Evolutionary conservation across 352 stramenopile genomes (phyloP).

Genomic region (Phytophthora hibernalis): DNA sequence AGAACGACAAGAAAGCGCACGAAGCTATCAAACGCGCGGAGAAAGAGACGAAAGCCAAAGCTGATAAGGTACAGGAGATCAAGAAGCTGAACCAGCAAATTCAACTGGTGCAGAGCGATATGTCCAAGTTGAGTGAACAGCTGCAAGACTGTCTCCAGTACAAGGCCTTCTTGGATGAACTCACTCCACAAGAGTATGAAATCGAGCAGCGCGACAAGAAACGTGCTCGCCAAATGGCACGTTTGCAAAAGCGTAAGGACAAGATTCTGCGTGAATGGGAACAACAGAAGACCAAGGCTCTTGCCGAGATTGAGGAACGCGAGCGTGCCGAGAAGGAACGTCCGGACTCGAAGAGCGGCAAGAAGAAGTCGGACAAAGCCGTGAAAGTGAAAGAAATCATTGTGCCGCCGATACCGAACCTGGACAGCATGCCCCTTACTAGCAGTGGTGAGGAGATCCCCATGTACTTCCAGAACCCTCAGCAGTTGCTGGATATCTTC

Average conservation of each 20-base stretch:
- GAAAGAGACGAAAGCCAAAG: constrained; percentile 94
- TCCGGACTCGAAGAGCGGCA: constrained; percentile 60
- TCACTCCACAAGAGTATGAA: constrained; percentile 90
- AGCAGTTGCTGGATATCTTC: constrained; percentile 95
- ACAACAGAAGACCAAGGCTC: constrained; percentile 49
- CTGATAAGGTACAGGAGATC: constrained; percentile 95
- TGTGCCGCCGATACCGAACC: constrained; percentile 70
- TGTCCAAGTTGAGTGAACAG: constrained; percentile 94
- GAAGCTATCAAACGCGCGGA: constrained; percentile 95
- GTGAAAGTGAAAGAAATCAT: constrained; percentile 49
- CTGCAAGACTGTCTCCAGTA: constrained; percentile 95
- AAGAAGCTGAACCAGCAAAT: constrained; percentile 97
- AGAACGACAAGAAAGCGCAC: constrained; percentile 97
- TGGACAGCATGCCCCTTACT: constrained; percentile 66
- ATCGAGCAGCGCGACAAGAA: constrained; percentile 85
- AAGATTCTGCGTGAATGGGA: constrained; percentile 79
- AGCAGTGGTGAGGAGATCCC: constrained; percentile 92
- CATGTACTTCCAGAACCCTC: constrained; percentile 95
- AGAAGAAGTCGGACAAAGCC: constrained; percentile 62
- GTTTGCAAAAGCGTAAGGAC: constrained; percentile 75
- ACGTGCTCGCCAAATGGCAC: constrained; percentile 61
- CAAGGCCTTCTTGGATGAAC: constrained; percentile 93
- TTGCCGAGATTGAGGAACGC: constrained; percentile 77
- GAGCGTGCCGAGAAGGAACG: constrained; percentile 66
- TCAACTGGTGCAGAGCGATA: constrained; percentile 93